Evolutionary conservation across 495 filamentous ascomycete species (phyloP).

Genomic region (Hypoxylon intermedium): DNA sequence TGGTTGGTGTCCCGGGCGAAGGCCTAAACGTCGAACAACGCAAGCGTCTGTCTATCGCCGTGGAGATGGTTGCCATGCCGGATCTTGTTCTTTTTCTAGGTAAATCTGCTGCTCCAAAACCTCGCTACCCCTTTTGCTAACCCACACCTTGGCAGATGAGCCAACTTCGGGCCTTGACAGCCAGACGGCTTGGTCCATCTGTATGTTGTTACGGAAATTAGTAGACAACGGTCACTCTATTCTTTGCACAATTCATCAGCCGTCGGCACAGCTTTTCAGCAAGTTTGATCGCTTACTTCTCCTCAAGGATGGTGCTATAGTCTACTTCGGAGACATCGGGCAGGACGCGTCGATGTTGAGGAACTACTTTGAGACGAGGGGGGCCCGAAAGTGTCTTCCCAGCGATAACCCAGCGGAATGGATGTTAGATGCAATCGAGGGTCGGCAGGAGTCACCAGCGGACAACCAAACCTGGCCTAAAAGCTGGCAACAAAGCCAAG

Average conservation of each 20-base stretch:
- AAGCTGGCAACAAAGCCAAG: constrained; percentile 28
- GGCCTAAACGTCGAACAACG: constrained; percentile 80
- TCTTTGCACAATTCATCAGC: constrained; percentile 92
- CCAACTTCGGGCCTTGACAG: constrained; percentile 85
- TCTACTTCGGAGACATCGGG: constrained; percentile 61
- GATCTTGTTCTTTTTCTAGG: constrained; percentile 82
- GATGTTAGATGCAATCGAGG: no score
- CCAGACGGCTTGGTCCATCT: constrained; percentile 86
- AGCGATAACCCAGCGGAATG: constrained; percentile 68
- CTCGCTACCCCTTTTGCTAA: no score
- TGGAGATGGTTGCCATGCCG: constrained; percentile 91
- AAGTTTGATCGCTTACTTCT: constrained; percentile 60
- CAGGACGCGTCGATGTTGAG: constrained; percentile 39
- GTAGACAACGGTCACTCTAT: constrained; percentile 84
- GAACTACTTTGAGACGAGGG: constrained; percentile 60
- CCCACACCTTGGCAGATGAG: constrained; percentile 56
- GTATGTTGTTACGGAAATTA: constrained; percentile 76
- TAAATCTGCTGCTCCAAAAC: no score
- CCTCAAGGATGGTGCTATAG: constrained; percentile 60
- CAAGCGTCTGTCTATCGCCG: constrained; percentile 81
- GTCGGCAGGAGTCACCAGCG: no score
- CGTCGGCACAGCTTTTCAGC: constrained; percentile 73
- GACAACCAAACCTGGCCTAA: no score
- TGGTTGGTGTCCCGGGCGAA: constrained; percentile 71
- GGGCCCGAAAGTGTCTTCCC: constrained; percentile 52